Base-by-base conservation (phyloP, 2,329 filamentous ascomycete genomes). In the Phaeosphaeriaceae sp. region DNA sequence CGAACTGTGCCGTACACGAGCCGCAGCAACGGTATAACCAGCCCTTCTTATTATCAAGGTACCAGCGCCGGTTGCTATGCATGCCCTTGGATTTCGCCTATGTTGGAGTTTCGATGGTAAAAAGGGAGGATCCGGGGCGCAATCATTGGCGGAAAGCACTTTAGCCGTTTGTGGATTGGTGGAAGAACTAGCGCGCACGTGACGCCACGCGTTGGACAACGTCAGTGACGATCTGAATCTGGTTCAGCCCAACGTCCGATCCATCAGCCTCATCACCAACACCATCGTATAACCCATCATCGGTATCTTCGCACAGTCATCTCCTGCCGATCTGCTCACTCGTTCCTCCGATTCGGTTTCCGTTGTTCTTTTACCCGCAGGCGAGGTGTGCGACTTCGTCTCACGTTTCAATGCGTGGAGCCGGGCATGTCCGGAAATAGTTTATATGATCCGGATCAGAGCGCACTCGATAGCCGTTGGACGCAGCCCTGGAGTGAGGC, bases 401-500 rank as follows among this genome's bases (percentile, higher is more conserved):
- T n/a, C 54, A 56, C 56, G 54, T 58, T 56, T 26, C 54, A 40
- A 61, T 66, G 59, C 40, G 50, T 58, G 52, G 47, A 22, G n/a
- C 40, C 19, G 53, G 63, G 55, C 44, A 75, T 75, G 73, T 68
- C 72, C 49, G 65, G 59, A 49, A 66, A 66, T 51, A 66, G 63
- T 32, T 56, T 71, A 54, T 76, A 77, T 60, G 58, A 65, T 48
- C 74, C 73, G 49, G 73, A 75, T 58, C 66, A 71, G 44, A 59
- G 24, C 54, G 72, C 74, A 24, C 28, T 69, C 4, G 58, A 73
- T 49, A 69, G 65, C 23, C 61, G 66, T 46, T 70, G 67, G 65
- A 64, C 66, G 52, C 63, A 73, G 52, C 74, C 73, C 13, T 76
- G 73, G 73, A 66, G 62, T 43, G 69, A 73, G 52, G 70, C 73